phyloP scores from a whole-genome alignment of 2,329 filamentous ascomycete species.

The Leptographium wingfieldii region DNA sequence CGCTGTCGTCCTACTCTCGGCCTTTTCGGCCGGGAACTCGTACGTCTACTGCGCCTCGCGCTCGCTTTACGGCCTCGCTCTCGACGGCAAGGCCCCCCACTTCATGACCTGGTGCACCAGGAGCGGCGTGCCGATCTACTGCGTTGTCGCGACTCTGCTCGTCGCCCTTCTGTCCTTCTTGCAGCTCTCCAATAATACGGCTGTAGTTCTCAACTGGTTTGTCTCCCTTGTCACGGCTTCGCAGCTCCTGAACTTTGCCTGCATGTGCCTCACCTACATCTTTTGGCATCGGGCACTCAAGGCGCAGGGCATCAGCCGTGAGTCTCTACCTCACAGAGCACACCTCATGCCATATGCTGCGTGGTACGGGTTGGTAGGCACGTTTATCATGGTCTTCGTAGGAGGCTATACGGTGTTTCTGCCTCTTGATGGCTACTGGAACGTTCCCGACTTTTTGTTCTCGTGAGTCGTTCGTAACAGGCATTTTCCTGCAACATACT shows the following conservation, averaged over 20 bases:
- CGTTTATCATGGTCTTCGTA: constrained; percentile 39
- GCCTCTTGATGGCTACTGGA: constrained; percentile 16
- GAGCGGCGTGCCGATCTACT: constrained; percentile 29
- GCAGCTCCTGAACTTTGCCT: constrained; percentile 29
- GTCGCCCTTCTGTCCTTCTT: constrained; percentile 22
- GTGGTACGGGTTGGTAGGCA: constrained; percentile 33
- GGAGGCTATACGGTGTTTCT: constrained; percentile 40
- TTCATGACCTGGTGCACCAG: constrained; percentile 29
- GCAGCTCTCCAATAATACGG: constrained; percentile 23
- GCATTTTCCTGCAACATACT: neutral
- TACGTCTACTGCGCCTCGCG: constrained; percentile 46
- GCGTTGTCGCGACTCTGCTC: neutral
- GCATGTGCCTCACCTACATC: constrained; percentile 32
- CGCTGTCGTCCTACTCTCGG: constrained; percentile 59
- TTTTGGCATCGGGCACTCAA: constrained; percentile 25
- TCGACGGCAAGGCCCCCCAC: constrained; percentile 43
- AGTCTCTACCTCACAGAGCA: constrained; percentile 34
- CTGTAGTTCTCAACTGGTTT: constrained; percentile 27
- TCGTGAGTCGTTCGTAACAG: constrained; percentile 11
- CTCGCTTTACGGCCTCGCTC: constrained; percentile 44
- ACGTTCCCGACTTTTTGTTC: constrained; percentile 19
- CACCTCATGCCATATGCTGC: constrained; percentile 38
- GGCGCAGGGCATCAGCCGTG: constrained; percentile 20
- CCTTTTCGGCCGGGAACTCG: constrained; percentile 57
- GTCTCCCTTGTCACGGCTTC: constrained; percentile 23